These are phyloP conservation scores for Aspergillus nidulans DNA, from an alignment of 495 filamentous ascomycete genomes.

Conservation along the genomic window DNA sequence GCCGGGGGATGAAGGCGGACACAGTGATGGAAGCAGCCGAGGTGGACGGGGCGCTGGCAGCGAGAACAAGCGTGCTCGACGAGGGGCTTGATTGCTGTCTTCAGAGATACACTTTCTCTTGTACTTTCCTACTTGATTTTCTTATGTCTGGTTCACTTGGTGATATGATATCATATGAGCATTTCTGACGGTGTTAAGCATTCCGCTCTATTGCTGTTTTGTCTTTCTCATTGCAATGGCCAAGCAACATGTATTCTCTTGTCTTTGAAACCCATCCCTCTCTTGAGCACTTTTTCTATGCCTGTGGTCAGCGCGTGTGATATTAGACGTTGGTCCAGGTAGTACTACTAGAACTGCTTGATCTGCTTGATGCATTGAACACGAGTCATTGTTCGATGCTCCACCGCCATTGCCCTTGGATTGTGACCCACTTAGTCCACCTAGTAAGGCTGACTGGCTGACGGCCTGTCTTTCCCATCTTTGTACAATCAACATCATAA, in stretches of 20 bases:
- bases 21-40: slow-evolving; percentile 30
- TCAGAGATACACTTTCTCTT: not conserved
- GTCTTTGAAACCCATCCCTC: not conserved
- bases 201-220: slow-evolving; percentile 8
- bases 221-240: not conserved
- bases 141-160: slow-evolving; percentile 12
- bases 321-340: slow-evolving; percentile 1
- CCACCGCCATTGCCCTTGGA: too few relatives aligned
- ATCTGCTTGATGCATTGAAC: not conserved
- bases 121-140: not conserved
- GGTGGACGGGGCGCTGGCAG: slow-evolving; percentile 33
- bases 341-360: slow-evolving; percentile 3
- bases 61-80: slow-evolving; percentile 44
- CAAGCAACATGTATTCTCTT: slow-evolving; percentile 10
- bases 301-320: not conserved
- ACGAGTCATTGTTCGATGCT: not conserved
- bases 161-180: slow-evolving; percentile 19
- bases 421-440: too few relatives aligned
- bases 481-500: too few relatives aligned
- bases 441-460: too few relatives aligned
- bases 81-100: slow-evolving; percentile 39
- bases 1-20: slow-evolving; percentile 28
- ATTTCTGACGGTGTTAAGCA: slow-evolving; percentile 20
- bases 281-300: not conserved
- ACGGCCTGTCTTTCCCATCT: too few relatives aligned